Conservation (phyloP, 345 rosid species). For the Rhodamnia rubescens region DNA sequence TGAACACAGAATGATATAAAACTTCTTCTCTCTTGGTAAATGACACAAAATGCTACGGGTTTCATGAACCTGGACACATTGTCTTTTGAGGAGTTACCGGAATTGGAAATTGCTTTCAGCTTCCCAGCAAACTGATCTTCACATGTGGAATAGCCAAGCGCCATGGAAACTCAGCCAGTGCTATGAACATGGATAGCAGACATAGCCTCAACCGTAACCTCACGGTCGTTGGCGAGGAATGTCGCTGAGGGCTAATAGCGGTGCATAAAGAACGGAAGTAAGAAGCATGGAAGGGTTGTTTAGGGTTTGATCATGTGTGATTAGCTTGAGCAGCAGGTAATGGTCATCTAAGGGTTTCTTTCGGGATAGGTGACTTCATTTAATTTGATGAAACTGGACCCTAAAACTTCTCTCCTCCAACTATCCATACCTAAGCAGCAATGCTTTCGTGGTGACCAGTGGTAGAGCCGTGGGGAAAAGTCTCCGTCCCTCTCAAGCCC, state of each 20-base stretch:
- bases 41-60: not conserved
- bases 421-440: not conserved
- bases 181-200: too few species aligned
- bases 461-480: not conserved
- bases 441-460: not conserved
- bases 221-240: too few species aligned
- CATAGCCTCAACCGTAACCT: too few species aligned
- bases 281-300: too few species aligned
- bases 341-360: not conserved
- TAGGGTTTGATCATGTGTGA: not conserved
- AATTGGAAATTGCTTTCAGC: too few species aligned
- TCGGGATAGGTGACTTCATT: not conserved
- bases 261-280: too few species aligned
- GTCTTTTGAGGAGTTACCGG: too few species aligned
- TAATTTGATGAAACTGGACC: not conserved
- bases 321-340: not conserved
- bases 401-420: not conserved
- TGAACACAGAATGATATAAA: not conserved
- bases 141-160: too few species aligned
- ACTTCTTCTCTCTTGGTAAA: not conserved
- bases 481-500: not conserved
- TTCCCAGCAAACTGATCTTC: too few species aligned
- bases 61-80: not conserved
- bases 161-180: too few species aligned
- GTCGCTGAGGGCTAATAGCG: too few species aligned